Evolutionary conservation across 805 yeast species (phyloP), one percentile per base, ranked within the genome.

Genomic region (Teunomyces funiuensis): DNA sequence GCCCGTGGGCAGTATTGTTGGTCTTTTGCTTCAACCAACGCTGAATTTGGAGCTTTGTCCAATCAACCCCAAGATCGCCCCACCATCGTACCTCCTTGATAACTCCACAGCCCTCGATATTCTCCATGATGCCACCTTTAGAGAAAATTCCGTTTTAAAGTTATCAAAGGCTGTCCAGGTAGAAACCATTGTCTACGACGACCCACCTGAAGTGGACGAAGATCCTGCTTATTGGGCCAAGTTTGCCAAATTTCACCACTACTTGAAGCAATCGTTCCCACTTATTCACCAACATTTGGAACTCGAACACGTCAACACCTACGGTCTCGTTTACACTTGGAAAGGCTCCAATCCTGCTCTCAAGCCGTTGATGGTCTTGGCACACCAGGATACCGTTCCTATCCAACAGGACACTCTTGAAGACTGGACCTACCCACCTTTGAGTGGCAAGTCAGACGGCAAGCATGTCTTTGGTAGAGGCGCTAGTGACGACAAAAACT

Each of bases 301-400:
- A 33, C 69, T 82, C n/a, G 79, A 74, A 45, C 69, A 63, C 15
- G 77, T 84, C 40, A 85, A 85, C 57, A 69, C 77, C 4, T 77
- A 78, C 47, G 88, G 86, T 2, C 63, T 87, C 39, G 68, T 87
- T 2, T 73, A 68, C 57, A 80, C 85, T n/a, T 77, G 86, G 77
- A 55, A 71, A 44, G 93, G 95, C 4, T 39, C 63, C 3, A 58
- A 76, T 5, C 15, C 34, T 9, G 58, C 70, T 11, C 88, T 85
- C 8, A 81, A 83, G 57, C 95, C 95, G 10, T 49, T 82, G 20
- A 54, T 87, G 61, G 66, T 85, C 37, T 77, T 83, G 54, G 90
- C 91, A 1, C 95, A 87, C 57, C 84, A 79, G 59, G 95, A 86
- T 54, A 87, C 83, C 4, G 95, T 87, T 15, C 95, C 95, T 1